A percentile compares a stretch with the other conserved stretches of the same genome.
These are phyloP conservation scores for Tulasnella sp. DNA, from an alignment of 768 basidiomycete genomes.

Conservation along the genomic window DNA sequence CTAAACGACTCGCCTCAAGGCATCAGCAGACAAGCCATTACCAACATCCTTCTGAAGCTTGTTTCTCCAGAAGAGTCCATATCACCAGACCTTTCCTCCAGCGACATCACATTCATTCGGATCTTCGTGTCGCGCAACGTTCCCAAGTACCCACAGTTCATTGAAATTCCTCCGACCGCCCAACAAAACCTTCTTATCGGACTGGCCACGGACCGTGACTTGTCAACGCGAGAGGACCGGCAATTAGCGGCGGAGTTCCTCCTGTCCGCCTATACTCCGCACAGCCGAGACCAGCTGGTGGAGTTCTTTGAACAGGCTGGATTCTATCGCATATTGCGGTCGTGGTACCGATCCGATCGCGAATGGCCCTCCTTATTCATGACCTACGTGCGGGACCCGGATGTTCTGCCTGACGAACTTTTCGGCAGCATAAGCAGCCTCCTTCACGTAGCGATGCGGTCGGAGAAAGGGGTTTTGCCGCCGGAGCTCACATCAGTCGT, in stretches of 20 bases:
- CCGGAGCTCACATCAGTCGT: conserved; percentile 48
- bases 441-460: conserved; percentile 40
- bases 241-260: conserved; percentile 93
- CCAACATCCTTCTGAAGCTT: conserved; percentile 80
- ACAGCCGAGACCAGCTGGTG: conserved; percentile 59
- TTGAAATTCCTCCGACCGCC: conserved; percentile 49
- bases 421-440: conserved; percentile 60
- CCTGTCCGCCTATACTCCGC: conserved; percentile 82
- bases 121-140: conserved; percentile 96
- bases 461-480: conserved; percentile 48
- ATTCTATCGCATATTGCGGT: conserved; percentile 84
- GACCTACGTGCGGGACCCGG: conserved; percentile 68
- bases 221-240: conserved; percentile 80
- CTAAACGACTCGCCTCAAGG: conserved; percentile 66
- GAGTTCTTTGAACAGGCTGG: conserved; percentile 69
- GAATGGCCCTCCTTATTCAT: conserved; percentile 67
- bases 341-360: conserved; percentile 66
- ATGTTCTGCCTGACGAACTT: conserved; percentile 50
- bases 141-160: conserved; percentile 88
- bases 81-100: conserved; percentile 37
- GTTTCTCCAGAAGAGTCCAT: conserved; percentile 38
- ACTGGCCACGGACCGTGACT: conserved; percentile 67
- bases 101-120: conserved; percentile 75
- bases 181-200: conserved; percentile 70
- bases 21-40: conserved; percentile 69